Evolutionary conservation across 2,329 filamentous ascomycete species (phyloP).

Genomic region (Knoxdaviesia proteae): DNA sequence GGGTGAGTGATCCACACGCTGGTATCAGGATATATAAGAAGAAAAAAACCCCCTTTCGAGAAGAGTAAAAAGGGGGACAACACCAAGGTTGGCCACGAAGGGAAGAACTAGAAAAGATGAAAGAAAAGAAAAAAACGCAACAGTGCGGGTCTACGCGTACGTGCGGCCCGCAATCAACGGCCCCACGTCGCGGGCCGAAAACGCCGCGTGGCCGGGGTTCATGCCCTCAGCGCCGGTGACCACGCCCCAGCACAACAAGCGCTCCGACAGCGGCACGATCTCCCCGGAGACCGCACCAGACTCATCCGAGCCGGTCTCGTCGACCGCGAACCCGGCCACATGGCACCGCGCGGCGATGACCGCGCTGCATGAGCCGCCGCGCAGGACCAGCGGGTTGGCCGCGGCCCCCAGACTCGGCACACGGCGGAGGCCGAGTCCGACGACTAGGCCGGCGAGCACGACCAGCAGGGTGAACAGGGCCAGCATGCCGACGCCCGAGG

Average conservation of each 20-base stretch:
- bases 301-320: constrained; percentile 8
- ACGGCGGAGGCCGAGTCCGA: constrained; percentile 18
- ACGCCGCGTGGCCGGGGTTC: constrained; percentile 21
- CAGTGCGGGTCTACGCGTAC: constrained; percentile 14
- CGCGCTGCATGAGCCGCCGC: constrained; percentile 27
- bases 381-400: constrained; percentile 27
- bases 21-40: too few species aligned
- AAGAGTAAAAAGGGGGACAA: not conserved
- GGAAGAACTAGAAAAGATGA: not conserved
- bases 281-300: not conserved
- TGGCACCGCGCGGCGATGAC: constrained; percentile 30
- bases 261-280: constrained; percentile 11
- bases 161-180: constrained; percentile 14
- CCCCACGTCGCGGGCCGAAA: constrained; percentile 16
- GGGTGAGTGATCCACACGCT: too few species aligned
- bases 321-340: constrained; percentile 11
- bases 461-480: constrained; percentile 19
- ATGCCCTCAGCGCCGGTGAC: constrained; percentile 17
- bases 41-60: too few species aligned
- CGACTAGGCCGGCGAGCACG: constrained; percentile 12
- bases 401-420: constrained; percentile 7
- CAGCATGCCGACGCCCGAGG: constrained; percentile 22
- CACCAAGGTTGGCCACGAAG: not conserved
- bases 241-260: constrained; percentile 23
- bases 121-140: constrained; percentile 1